phyloP scores from a whole-genome alignment of 139 green algal species.

The Picochlorum sp. region DNA sequence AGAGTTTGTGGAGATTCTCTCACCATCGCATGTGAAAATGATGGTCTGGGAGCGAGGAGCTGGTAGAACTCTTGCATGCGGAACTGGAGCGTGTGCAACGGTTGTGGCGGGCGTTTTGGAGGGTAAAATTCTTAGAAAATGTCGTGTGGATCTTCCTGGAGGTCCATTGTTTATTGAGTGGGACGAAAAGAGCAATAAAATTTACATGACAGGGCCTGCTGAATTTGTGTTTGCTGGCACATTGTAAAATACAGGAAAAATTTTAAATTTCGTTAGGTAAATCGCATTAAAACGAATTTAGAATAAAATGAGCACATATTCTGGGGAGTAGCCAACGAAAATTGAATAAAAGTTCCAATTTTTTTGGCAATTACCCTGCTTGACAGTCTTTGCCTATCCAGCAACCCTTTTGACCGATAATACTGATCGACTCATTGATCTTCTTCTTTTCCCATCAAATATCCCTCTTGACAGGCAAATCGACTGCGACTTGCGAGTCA shows the following conservation, averaged over 20 bases:
- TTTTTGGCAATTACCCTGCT: too few species aligned
- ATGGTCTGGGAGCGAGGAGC: conserved; percentile 96
- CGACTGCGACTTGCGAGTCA: too few species aligned
- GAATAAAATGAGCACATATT: too few species aligned
- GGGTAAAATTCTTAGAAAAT: conserved; percentile 66
- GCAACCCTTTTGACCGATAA: too few species aligned
- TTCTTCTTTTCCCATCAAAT: too few species aligned
- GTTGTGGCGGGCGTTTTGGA: conserved; percentile 95
- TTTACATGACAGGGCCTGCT: conserved; percentile 97
- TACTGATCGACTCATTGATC: too few species aligned
- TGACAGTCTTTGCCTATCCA: too few species aligned
- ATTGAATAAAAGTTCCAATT: too few species aligned
- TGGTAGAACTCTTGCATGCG: conserved; percentile 89
- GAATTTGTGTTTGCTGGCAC: conserved; percentile 75
- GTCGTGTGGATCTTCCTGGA: conserved; percentile 78
- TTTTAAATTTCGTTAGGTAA: too few species aligned
- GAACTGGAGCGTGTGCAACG: conserved; percentile 93
- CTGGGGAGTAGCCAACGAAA: too few species aligned
- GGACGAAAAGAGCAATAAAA: conserved; percentile 72
- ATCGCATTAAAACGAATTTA: too few species aligned
- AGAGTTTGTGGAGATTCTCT: conserved; percentile 52
- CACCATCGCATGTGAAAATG: conserved; percentile 73
- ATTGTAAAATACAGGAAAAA: not conserved
- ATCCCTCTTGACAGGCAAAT: too few species aligned
- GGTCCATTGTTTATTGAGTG: conserved; percentile 95